Evolutionary conservation across 345 rosid genomes (phyloP).

Genomic region (Populus simonii): DNA sequence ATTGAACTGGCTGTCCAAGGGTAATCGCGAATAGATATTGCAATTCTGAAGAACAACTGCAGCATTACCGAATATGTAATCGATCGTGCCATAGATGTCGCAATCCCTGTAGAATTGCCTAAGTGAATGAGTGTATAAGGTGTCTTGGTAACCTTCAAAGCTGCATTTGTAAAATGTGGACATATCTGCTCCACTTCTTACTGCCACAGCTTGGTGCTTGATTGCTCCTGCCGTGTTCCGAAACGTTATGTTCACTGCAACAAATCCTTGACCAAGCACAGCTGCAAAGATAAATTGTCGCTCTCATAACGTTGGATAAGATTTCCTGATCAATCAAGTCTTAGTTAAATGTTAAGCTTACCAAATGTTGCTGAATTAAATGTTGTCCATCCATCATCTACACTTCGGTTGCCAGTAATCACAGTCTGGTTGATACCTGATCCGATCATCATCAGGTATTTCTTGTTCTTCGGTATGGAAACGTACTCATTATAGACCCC

Average conservation of each 20-base stretch:
- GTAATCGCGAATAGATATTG: slow-evolving; percentile 25
- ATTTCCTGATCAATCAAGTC: too few species aligned
- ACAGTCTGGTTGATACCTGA: slow-evolving; percentile 49
- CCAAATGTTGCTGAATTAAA: slow-evolving; percentile 58
- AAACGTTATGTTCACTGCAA: slow-evolving; percentile 47
- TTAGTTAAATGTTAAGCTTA: slow-evolving; percentile 6
- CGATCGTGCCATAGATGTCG: slow-evolving; percentile 52
- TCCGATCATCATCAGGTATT: slow-evolving; percentile 51
- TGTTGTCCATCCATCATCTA: slow-evolving; percentile 47
- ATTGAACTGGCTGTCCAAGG: slow-evolving; percentile 24
- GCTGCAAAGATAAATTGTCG: slow-evolving; percentile 19
- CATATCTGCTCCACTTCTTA: slow-evolving; percentile 49
- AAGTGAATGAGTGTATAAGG: slow-evolving; percentile 49
- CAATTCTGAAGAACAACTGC: slow-evolving; percentile 41
- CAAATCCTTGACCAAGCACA: slow-evolving; percentile 42
- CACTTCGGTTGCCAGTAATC: slow-evolving; percentile 49
- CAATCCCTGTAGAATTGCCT: slow-evolving; percentile 55
- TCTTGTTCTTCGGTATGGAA: slow-evolving; percentile 35
- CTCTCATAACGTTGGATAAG: too few species aligned
- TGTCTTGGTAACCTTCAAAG: slow-evolving; percentile 59
- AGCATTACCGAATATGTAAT: slow-evolving; percentile 52
- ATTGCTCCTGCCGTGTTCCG: slow-evolving; percentile 54
- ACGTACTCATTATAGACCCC: slow-evolving; percentile 57
- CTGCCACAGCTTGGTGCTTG: slow-evolving; percentile 56
- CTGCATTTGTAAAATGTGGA: slow-evolving; percentile 37